Base-by-base conservation (phyloP, 1,139 yeast species). In the Arxiozyma slooffiae region DNA sequence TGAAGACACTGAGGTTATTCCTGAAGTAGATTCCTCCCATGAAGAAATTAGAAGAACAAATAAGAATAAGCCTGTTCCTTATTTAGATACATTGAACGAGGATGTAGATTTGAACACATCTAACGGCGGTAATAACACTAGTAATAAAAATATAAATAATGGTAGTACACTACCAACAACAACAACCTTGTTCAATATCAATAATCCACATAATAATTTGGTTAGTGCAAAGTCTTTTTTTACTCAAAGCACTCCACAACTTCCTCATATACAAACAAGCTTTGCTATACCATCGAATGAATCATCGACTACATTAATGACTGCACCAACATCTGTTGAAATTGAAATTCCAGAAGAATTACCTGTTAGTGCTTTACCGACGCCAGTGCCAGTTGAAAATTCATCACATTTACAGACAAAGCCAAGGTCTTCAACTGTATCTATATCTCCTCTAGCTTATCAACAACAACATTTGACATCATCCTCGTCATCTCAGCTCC, bases 331-430 rank as follows among this genome's bases (percentile, higher is more conserved):
- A 0, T 76, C 81, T 2, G 71, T 76, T 20, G 80, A 80, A 55
- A 79, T 79, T 54, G 84, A 79, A 58, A 80, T 80, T 47, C 85
- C 85, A 7, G 77, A 74, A 53, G 73, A 70, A 38, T 55, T 73
- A 48, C 71, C 71, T 16, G 59, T 62, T 0, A 66, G 62, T 43
- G 52, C 61, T 9, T 47, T 55, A n/a, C 53, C 59, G 21, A 53
- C 57, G 5, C 57, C 55, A 6, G 46, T 50, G 3, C 38, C 43
- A 11, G 18, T 45, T 7, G 49, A 44, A 20, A 37, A 36, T 4
- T 48, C 50, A 41, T 23, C 43, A 4, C 46, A 41, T 36, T 42
- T 36, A n/a, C 47, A 48, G n/a, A 74, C 30, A 66, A 66, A 54
- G 60, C 71, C 63, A 21, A 53, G 63, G 18, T 50, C 57, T 1